These are phyloP conservation scores for Kwoniella shandongensis DNA, from an alignment of 768 basidiomycete genomes.

Conservation along the genomic window DNA sequence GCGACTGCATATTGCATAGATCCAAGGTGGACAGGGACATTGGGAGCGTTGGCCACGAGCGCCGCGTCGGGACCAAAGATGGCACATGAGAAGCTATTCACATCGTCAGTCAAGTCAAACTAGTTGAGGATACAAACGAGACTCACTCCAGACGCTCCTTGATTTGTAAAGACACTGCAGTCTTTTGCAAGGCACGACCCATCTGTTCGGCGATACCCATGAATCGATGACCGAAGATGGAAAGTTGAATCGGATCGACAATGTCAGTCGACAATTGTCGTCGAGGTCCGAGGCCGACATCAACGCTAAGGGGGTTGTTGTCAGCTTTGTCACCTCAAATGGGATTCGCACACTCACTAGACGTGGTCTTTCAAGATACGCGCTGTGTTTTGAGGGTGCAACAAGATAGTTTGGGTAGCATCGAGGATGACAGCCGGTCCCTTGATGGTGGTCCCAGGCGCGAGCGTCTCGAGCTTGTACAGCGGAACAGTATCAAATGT, in stretches of 20 bases:
- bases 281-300: slow-evolving; percentile 31
- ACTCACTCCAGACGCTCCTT: slow-evolving; percentile 78
- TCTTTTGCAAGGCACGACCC: slow-evolving; percentile 87
- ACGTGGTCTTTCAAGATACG: slow-evolving; percentile 31
- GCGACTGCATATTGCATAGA: slow-evolving; percentile 30
- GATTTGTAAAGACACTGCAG: slow-evolving; percentile 90
- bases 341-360: slow-evolving; percentile 2
- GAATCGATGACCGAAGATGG: slow-evolving; percentile 91
- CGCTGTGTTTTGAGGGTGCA: slow-evolving; percentile 61
- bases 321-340: not conserved
- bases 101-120: no score
- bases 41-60: slow-evolving; percentile 32
- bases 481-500: slow-evolving; percentile 11
- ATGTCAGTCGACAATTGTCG: slow-evolving; percentile 17
- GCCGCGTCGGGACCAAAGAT: slow-evolving; percentile 26
- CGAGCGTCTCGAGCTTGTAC: slow-evolving; percentile 24
- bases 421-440: slow-evolving; percentile 96
- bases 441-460: slow-evolving; percentile 33
- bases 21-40: slow-evolving; percentile 33
- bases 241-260: slow-evolving; percentile 60
- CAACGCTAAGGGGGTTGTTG: slow-evolving; percentile 4
- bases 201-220: slow-evolving; percentile 97
- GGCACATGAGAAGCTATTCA: slow-evolving; percentile 21
- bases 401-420: slow-evolving; percentile 88
- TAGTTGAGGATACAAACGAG: no score